Evolutionary conservation across 441 rosid genomes (phyloP).

Genomic region (Erodium chrysanthum): DNA sequence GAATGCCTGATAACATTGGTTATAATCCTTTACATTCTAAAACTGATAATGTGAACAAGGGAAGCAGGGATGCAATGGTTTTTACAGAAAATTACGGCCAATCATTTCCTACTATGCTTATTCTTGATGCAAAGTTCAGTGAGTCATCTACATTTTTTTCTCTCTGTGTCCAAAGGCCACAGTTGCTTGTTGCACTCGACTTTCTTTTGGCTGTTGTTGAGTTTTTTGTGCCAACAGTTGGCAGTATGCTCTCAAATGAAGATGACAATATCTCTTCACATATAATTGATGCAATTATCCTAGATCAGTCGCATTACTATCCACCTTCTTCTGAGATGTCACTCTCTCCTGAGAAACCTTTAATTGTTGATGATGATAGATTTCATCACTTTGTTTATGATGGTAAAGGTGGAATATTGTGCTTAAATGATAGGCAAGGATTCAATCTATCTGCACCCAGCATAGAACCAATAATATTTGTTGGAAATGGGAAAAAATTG

Average conservation of each 20-base stretch:
- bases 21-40: slow-evolving; percentile 26
- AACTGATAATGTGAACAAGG: slow-evolving; percentile 27
- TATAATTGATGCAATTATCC: slow-evolving; percentile 49
- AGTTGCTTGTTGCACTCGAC: slow-evolving; percentile 91
- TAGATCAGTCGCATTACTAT: slow-evolving; percentile 49
- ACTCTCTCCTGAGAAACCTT: slow-evolving; percentile 72
- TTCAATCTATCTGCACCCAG: slow-evolving; percentile 50
- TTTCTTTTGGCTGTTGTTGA: slow-evolving; percentile 86
- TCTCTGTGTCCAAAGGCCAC: slow-evolving; percentile 79
- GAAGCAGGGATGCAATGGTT: slow-evolving; percentile 25
- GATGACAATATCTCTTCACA: slow-evolving; percentile 46
- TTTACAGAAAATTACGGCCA: slow-evolving; percentile 28
- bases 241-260: slow-evolving; percentile 56
- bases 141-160: slow-evolving; percentile 51
- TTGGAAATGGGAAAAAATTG: slow-evolving; percentile 69
- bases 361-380: slow-evolving; percentile 76
- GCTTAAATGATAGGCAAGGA: slow-evolving; percentile 66
- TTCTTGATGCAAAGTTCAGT: slow-evolving; percentile 79
- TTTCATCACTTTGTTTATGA: slow-evolving; percentile 71
- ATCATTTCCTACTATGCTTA: slow-evolving; percentile 78
- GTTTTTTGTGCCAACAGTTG: slow-evolving; percentile 82
- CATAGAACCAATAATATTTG: slow-evolving; percentile 63
- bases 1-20: slow-evolving; percentile 48
- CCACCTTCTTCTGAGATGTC: slow-evolving; percentile 57
- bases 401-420: slow-evolving; percentile 75